These are phyloP conservation scores for Plasmodium vinckei DNA, from an alignment of 169 alveolate species.

Conservation along the genomic window DNA sequence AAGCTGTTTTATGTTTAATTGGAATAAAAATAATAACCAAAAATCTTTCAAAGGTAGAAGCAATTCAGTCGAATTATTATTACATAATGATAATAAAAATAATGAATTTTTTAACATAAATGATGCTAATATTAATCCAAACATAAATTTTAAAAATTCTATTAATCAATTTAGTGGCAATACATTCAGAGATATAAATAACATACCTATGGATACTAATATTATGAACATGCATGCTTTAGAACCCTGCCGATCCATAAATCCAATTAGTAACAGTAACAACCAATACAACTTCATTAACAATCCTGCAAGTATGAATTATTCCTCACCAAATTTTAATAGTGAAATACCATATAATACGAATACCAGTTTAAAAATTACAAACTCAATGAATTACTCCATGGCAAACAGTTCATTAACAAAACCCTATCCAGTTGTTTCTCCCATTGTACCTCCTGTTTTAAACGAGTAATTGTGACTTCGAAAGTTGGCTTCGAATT, in stretches of 20 bases:
- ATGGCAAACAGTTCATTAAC: not conserved
- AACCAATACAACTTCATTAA: not conserved
- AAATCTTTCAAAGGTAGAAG: not conserved
- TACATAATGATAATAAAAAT: conserved; percentile 46
- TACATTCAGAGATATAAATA: not conserved
- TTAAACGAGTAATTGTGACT: not conserved
- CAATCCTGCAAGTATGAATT: not conserved
- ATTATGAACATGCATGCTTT: not conserved
- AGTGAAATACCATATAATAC: not conserved
- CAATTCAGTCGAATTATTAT: conserved; percentile 51
- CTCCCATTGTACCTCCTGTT: conserved; percentile 4
- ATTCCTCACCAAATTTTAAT: not conserved
- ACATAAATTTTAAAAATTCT: not conserved
- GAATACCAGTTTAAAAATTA: not conserved
- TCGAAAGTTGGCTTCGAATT: not conserved
- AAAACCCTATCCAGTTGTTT: not conserved
- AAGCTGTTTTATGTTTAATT: conserved; percentile 40
- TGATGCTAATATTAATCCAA: not conserved
- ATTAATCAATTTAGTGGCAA: not conserved
- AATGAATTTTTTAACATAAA: not conserved
- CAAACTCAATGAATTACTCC: not conserved
- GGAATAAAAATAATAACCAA: conserved; percentile 16
- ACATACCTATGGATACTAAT: not conserved
- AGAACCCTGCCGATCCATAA: too few relatives aligned
- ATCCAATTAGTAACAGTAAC: not conserved